Base-by-base conservation (phyloP, 1,284 basidiomycete genomes). In the Cryptococcus sp. region DNA sequence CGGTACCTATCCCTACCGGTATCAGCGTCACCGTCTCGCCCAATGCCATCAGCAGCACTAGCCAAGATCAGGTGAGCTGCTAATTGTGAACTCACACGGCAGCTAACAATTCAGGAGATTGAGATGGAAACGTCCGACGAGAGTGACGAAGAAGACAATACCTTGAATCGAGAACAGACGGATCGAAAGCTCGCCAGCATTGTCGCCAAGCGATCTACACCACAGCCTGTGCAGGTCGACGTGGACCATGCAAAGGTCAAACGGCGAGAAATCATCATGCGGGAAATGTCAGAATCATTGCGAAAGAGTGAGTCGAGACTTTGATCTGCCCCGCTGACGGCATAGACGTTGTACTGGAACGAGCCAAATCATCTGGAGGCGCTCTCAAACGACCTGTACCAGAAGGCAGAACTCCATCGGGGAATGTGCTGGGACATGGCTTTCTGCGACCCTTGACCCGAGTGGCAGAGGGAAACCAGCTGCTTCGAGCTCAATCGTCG, bases 271-370 rank as follows among this genome's bases (percentile, higher is more conserved):
- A 71, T 71, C 35, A 71, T 71, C 47, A 64, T 66, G 57, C 54
- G 66, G 41, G 69, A 71, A 45, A 69, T 71, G 68, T 68, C 65
- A 21, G 68, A 68, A 56, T 68, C 65, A 14, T 50, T 71, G 18
- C 45, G 69, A 12, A 51, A 57, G 40, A 71, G 68, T 71, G 49
- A 64, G 68, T 64, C n/a, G 11, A 7, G 1, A 1, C 22, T 14
- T 18, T 16, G 14, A 18, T 22, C 14, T 31, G 16, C 21, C n/a
- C n/a, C 21, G 31, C 26, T 52, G 16, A n/a, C 28, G n/a, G 28
- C 34, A 0, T 37, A 71, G 68, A 69, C 51, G 59, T 71, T 22
- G 64, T 71, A 10, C 57, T 68, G 2, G 69, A 71, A 45, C 51
- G 69, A 37, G 63, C 66, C 40, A 71, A 69, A 48, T 71, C 69